A percentile compares a stretch with the other conserved stretches of the same genome.
Evolutionary conservation across 805 yeast genomes (phyloP).

Genomic region (Spathaspora gorwiae): DNA sequence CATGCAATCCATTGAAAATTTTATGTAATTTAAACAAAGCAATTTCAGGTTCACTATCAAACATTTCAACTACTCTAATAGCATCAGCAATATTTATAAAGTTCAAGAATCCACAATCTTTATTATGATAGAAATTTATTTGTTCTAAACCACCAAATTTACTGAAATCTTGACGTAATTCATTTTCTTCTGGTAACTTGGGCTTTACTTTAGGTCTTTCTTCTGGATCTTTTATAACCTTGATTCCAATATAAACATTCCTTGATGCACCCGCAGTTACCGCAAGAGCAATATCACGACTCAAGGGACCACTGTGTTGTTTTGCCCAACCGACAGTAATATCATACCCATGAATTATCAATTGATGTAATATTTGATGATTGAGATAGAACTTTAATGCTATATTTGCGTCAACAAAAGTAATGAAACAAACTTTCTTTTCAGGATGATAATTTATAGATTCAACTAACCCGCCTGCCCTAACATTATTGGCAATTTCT

Average conservation of each 20-base stretch:
- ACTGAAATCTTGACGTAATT: slow-evolving; percentile 55
- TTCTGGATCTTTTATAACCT: slow-evolving; percentile 21
- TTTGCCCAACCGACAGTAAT: slow-evolving; percentile 70
- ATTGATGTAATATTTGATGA: slow-evolving; percentile 51
- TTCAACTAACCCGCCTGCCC: slow-evolving; percentile 73
- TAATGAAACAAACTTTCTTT: slow-evolving; percentile 61
- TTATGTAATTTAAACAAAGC: slow-evolving; percentile 56
- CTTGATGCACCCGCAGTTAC: slow-evolving; percentile 73
- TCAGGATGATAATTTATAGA: slow-evolving; percentile 47
- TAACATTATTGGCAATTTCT: slow-evolving; percentile 69
- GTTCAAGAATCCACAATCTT: slow-evolving; percentile 72
- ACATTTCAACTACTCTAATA: slow-evolving; percentile 57
- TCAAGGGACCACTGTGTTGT: slow-evolving; percentile 59
- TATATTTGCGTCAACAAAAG: slow-evolving; percentile 59
- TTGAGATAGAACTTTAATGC: slow-evolving; percentile 66
- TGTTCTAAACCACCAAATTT: slow-evolving; percentile 72
- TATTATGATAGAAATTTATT: slow-evolving; percentile 64
- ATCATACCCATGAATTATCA: slow-evolving; percentile 57
- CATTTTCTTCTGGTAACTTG: slow-evolving; percentile 37
- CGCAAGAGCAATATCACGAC: slow-evolving; percentile 52
- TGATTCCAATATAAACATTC: slow-evolving; percentile 68
- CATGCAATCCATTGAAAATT: slow-evolving; percentile 39
- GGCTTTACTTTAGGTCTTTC: slow-evolving; percentile 9
- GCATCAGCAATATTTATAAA: slow-evolving; percentile 62
- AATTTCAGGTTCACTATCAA: slow-evolving; percentile 34